Evolutionary conservation across 139 green algal genomes (phyloP).

Genomic region (Closterium sp.): DNA sequence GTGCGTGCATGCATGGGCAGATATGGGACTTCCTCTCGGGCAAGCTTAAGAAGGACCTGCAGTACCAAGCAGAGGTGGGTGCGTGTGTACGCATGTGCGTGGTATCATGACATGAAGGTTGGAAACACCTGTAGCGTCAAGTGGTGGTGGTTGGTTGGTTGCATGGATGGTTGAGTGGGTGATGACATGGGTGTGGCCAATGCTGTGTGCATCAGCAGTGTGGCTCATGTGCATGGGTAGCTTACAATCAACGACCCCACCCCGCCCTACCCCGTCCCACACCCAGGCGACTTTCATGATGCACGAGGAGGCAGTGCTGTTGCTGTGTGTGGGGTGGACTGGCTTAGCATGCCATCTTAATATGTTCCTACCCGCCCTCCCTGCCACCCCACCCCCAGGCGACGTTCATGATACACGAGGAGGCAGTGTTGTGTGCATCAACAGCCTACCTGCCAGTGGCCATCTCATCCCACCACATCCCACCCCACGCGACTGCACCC

Average conservation of each 20-base stretch:
- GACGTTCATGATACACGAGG: constrained; percentile 97
- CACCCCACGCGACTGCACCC: too few relatives aligned
- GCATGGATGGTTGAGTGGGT: neutral
- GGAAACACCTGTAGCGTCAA: neutral
- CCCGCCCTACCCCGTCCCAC: too few relatives aligned
- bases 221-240: too few relatives aligned
- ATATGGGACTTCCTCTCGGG: constrained; percentile 89
- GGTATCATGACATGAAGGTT: neutral
- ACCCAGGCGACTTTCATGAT: too few relatives aligned
- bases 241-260: neutral
- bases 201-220: neutral
- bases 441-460: too few relatives aligned
- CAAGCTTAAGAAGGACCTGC: constrained; percentile 87
- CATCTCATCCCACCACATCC: too few relatives aligned
- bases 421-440: constrained; percentile 72
- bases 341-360: too few relatives aligned
- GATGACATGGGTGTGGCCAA: neutral
- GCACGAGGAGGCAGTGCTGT: too few relatives aligned
- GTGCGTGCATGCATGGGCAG: constrained; percentile 52
- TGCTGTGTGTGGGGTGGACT: neutral
- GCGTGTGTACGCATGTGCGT: neutral
- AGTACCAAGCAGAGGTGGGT: constrained; percentile 77
- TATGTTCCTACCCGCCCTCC: too few relatives aligned
- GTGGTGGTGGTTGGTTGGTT: neutral
- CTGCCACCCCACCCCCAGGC: constrained; percentile 59